Evolutionary conservation across 805 yeast species (phyloP).

Genomic region (Wickerhamomyces canadensis): DNA sequence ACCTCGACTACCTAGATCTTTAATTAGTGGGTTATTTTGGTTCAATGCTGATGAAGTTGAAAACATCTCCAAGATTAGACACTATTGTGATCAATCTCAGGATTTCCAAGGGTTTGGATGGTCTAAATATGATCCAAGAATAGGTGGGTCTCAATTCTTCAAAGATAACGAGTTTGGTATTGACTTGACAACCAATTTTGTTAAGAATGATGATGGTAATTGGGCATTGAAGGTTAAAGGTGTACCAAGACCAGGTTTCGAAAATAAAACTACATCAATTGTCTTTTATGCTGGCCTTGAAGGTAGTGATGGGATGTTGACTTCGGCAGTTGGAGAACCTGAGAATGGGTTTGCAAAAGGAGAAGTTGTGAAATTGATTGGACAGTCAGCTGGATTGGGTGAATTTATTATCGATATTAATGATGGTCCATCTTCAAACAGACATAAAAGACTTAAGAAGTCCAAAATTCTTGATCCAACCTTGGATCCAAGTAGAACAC

Average conservation of each 20-base stretch:
- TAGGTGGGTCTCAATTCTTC: conserved; percentile 78
- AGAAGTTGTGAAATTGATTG: conserved; percentile 39
- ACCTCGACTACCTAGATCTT: conserved; percentile 72
- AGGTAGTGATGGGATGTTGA: conserved; percentile 43
- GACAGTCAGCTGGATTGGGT: conserved; percentile 61
- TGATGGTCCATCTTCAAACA: conserved; percentile 45
- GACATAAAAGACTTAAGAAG: conserved; percentile 31
- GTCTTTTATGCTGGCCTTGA: conserved; percentile 79
- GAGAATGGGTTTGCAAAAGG: conserved; percentile 24
- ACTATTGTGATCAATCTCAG: conserved; percentile 69
- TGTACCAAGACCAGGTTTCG: conserved; percentile 46
- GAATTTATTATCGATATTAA: conserved; percentile 55
- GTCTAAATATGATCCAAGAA: conserved; percentile 81
- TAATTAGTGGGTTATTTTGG: conserved; percentile 86
- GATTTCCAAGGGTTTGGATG: conserved; percentile 73
- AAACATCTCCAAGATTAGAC: conserved; percentile 57
- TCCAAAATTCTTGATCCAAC: conserved; percentile 31
- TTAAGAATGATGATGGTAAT: conserved; percentile 63
- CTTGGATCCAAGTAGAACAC: conserved; percentile 54
- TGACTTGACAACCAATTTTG: conserved; percentile 64
- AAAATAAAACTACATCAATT: conserved; percentile 50
- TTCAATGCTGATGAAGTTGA: conserved; percentile 55
- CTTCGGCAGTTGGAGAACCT: conserved; percentile 31
- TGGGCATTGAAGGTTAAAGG: conserved; percentile 82
- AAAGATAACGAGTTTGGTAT: conserved; percentile 61